Evolutionary conservation across 345 rosid genomes (phyloP), one percentile per base, ranked within the genome.

Genomic region (Gossypium australe): DNA sequence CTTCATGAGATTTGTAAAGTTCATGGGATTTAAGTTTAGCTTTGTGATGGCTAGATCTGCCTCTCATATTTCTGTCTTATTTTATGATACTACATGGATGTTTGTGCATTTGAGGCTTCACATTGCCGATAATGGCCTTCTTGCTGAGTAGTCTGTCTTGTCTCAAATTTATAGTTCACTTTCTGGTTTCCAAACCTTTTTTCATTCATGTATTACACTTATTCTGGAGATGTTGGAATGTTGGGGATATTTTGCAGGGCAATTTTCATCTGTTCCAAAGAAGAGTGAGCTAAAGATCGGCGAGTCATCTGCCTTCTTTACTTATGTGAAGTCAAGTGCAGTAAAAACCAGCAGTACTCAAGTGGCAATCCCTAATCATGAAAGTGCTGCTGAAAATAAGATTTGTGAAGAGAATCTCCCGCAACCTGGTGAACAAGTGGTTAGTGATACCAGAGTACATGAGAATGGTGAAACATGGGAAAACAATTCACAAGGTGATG

Each of bases 301-400:
- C 7, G 95, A 84, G 80, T 95, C 99, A 2, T 95, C 99, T 11
- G 99, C 99, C 71, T 95, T 95, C 86, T 93, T 92, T 72, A 89
- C 96, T 57, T 95, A 95, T 18, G 96, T 90, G 56, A 95, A 92
- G 80, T 87, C 97, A 43, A 80, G 78, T 78, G 81, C 84, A 49
- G 74, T 67, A 2, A 88, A 78, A 74, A 82, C 27, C 58, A 78
- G n/a, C 52, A 77, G n/a, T 75, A 44, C 80, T 66, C 74, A 73
- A 43, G 82, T 75, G 44, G 29, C 62, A 73, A 68, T 77, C 14
- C 67, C 29, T 64, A 57, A 45, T 18, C 85, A 80, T 18, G 87
- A 79, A 55, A 75, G 48, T 64, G 71, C 74, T 61, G 47, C 74
- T 59, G 80, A 67, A 60, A 76, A 13, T 76, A 64, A 43, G 76